Evolutionary conservation across 768 basidiomycete genomes (phyloP).

Genomic region (Lactarius quietus): DNA sequence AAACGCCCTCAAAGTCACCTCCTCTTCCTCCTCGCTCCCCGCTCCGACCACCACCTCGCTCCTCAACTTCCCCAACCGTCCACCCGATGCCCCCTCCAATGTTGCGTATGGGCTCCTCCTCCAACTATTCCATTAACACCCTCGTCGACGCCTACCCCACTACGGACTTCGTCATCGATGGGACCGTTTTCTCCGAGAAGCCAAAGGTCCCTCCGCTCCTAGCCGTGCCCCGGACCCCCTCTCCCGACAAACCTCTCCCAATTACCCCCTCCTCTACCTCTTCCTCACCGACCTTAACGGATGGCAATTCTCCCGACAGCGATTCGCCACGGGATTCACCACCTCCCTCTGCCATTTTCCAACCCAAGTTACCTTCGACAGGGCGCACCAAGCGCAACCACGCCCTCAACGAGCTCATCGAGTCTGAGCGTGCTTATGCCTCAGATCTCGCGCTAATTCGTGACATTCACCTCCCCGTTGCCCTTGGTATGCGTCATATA

Average conservation of each 20-base stretch:
- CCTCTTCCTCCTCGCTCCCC: slow-evolving; percentile 34
- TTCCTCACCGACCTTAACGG: slow-evolving; percentile 19
- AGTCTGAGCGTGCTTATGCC: slow-evolving; percentile 78
- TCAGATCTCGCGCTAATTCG: slow-evolving; percentile 78
- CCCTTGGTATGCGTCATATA: slow-evolving; percentile 52
- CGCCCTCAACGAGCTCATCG: slow-evolving; percentile 72
- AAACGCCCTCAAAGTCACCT: slow-evolving; percentile 23
- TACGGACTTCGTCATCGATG: slow-evolving; percentile 18
- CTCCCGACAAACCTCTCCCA: slow-evolving; percentile 36
- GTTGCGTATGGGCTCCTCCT: slow-evolving; percentile 30
- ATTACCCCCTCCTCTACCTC: slow-evolving; percentile 30
- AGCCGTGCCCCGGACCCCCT: slow-evolving; percentile 25
- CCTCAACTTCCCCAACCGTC: slow-evolving; percentile 19
- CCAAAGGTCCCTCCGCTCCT: slow-evolving; percentile 12
- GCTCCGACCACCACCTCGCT: slow-evolving; percentile 29
- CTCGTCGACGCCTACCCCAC: slow-evolving; percentile 20
- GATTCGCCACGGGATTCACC: slow-evolving; percentile 12
- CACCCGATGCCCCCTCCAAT: slow-evolving; percentile 27
- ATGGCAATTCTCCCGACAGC: slow-evolving; percentile 20
- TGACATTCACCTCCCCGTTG: slow-evolving; percentile 75
- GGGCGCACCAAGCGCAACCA: slow-evolving; percentile 66
- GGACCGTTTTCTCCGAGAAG: slow-evolving; percentile 24
- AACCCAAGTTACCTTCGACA: slow-evolving; percentile 18
- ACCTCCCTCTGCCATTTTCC: slow-evolving; percentile 20
- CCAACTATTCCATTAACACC: slow-evolving; percentile 28